Percentiles rank a stretch among this genome's conserved stretches.
Conservation (phyloP, 495 filamentous ascomycete species). For the Bacidia gigantensis region DNA sequence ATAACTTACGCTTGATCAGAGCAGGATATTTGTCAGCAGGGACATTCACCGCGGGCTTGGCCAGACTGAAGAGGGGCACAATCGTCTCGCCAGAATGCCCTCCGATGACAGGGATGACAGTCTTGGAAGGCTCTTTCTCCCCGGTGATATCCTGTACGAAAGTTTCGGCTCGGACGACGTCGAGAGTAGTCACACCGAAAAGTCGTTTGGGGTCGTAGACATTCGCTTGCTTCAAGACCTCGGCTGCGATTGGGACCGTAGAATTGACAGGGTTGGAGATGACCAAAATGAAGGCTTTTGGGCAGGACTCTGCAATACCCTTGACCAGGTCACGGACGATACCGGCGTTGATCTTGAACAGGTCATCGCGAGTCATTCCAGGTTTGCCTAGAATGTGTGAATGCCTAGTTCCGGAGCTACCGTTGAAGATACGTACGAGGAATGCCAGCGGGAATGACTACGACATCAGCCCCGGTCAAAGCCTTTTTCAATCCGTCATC, state of each 20-base stretch:
- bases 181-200: slow-evolving; percentile 95
- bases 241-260: slow-evolving; percentile 93
- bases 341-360: slow-evolving; percentile 96
- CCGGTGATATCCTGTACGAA: slow-evolving; percentile 81
- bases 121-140: slow-evolving; percentile 64
- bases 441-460: slow-evolving; percentile 95
- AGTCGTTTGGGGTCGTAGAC: slow-evolving; percentile 89
- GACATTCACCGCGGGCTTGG: slow-evolving; percentile 63
- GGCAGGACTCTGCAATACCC: slow-evolving; percentile 70
- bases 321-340: slow-evolving; percentile 81
- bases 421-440: slow-evolving; percentile 52
- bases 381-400: slow-evolving; percentile 61
- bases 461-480: slow-evolving; percentile 81
- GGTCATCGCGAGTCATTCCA: slow-evolving; percentile 97
- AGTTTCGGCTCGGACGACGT: slow-evolving; percentile 95
- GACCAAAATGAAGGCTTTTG: slow-evolving; percentile 85
- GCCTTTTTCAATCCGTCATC: slow-evolving; percentile 82
- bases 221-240: slow-evolving; percentile 81
- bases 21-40: slow-evolving; percentile 75
- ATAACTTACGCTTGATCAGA: slow-evolving; percentile 62
- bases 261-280: slow-evolving; percentile 99
- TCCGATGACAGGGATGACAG: slow-evolving; percentile 81
- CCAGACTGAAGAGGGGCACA: slow-evolving; percentile 90
- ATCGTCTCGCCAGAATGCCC: slow-evolving; percentile 97
- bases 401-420: slow-evolving; percentile 3